Conservation (phyloP, 352 stramenopile genomes). For the Plasmopara halstedii region DNA sequence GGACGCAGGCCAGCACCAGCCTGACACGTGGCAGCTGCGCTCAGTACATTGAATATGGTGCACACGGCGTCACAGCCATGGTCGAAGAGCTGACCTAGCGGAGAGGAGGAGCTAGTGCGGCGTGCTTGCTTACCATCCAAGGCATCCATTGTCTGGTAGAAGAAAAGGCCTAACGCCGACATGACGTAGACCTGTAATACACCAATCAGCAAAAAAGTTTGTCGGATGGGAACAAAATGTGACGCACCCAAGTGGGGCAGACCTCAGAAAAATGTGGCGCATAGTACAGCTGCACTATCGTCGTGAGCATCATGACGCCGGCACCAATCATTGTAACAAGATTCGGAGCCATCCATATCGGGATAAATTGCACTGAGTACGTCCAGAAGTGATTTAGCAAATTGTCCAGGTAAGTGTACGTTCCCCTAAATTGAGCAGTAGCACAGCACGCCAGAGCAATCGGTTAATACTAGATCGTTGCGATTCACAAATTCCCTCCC, state of each 20-base stretch:
- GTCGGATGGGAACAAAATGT: neutral
- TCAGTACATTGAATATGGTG: slow-evolving; percentile 76
- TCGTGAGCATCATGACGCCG: slow-evolving; percentile 65
- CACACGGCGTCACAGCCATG: slow-evolving; percentile 89
- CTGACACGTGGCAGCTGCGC: slow-evolving; percentile 57
- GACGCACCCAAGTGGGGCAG: slow-evolving; percentile 47
- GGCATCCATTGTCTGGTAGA: slow-evolving; percentile 98
- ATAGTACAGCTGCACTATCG: slow-evolving; percentile 69
- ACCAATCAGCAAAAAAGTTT: neutral
- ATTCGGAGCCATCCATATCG: slow-evolving; percentile 87
- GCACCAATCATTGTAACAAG: slow-evolving; percentile 87
- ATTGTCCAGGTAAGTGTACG: slow-evolving; percentile 86
- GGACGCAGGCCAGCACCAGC: slow-evolving; percentile 32
- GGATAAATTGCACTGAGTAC: slow-evolving; percentile 71
- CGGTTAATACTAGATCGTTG: neutral
- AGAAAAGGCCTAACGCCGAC: slow-evolving; percentile 69
- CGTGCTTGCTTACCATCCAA: slow-evolving; percentile 99
- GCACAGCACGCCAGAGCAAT: slow-evolving; percentile 1
- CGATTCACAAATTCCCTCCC: neutral
- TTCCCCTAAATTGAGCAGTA: slow-evolving; percentile 33
- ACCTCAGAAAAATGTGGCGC: slow-evolving; percentile 59
- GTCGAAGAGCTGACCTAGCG: slow-evolving; percentile 98
- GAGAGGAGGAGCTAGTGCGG: slow-evolving; percentile 89
- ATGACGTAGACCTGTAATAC: slow-evolving; percentile 50
- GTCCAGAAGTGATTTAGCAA: slow-evolving; percentile 86